A percentile compares a stretch with the other conserved stretches of the same genome.
Evolutionary conservation across 1,284 basidiomycete genomes (phyloP).

Genomic region (Wallemia hederae): DNA sequence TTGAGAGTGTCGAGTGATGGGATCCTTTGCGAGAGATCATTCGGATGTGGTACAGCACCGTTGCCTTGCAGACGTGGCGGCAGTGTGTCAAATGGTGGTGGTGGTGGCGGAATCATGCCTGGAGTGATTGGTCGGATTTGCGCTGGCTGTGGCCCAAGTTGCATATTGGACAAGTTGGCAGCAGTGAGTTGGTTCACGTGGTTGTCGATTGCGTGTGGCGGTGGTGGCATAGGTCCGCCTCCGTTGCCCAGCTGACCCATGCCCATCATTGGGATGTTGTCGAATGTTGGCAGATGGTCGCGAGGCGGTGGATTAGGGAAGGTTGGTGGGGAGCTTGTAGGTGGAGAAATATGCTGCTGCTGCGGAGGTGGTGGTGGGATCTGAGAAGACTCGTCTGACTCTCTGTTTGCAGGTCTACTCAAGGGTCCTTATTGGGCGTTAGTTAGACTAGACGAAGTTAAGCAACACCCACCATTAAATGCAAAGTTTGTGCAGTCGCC

Average conservation of each 20-base stretch:
- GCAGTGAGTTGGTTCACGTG: neutral
- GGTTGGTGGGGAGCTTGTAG: neutral
- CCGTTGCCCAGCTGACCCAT: neutral
- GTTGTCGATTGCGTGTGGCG: neutral
- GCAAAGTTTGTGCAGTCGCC: conserved; percentile 60
- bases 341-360: neutral
- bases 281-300: neutral
- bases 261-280: neutral
- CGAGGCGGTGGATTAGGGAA: neutral
- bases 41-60: too few relatives aligned
- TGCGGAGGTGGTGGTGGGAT: neutral
- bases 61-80: neutral
- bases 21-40: neutral
- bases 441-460: neutral
- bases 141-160: neutral
- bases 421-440: neutral
- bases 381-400: neutral
- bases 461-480: conserved; percentile 26
- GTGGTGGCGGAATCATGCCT: neutral
- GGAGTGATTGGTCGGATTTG: neutral
- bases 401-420: neutral
- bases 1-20: neutral
- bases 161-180: neutral
- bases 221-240: neutral
- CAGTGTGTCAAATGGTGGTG: neutral